Conservation (phyloP, 2,329 filamentous ascomycete species). For the Calonectria fujianensis region DNA sequence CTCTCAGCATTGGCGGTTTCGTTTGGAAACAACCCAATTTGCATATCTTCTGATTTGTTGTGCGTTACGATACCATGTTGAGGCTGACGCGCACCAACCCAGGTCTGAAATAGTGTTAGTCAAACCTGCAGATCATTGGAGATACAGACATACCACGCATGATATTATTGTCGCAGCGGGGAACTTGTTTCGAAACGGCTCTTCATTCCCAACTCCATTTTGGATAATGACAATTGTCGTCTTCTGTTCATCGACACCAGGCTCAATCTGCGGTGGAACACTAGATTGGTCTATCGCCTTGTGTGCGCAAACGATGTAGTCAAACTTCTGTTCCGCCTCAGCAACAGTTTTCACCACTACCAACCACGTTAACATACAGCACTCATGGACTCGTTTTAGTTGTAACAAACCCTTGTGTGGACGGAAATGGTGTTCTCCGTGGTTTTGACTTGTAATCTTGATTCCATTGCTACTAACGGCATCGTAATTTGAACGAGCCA, state of each 20-base stretch:
- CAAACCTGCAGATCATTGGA: too few species aligned
- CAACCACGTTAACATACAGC: neutral
- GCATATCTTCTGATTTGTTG: slow-evolving; percentile 71
- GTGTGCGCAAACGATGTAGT: slow-evolving; percentile 50
- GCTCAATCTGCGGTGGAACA: slow-evolving; percentile 49
- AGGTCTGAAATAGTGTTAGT: slow-evolving; percentile 60
- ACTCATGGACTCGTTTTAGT: neutral
- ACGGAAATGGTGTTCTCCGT: slow-evolving; percentile 71
- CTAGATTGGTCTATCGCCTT: slow-evolving; percentile 49
- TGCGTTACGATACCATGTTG: slow-evolving; percentile 70
- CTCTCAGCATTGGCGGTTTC: slow-evolving; percentile 45
- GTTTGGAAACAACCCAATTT: slow-evolving; percentile 72
- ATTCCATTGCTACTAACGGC: slow-evolving; percentile 73
- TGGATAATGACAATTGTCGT: slow-evolving; percentile 77
- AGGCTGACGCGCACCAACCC: slow-evolving; percentile 72
- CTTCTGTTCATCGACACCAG: slow-evolving; percentile 60
- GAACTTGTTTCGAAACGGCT: slow-evolving; percentile 69
- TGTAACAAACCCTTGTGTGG: slow-evolving; percentile 63
- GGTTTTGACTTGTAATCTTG: slow-evolving; percentile 71
- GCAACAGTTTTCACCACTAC: slow-evolving; percentile 44
- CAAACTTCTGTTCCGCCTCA: slow-evolving; percentile 43
- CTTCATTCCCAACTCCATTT: slow-evolving; percentile 77
- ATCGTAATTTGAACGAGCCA: slow-evolving; percentile 77
- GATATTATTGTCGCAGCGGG: slow-evolving; percentile 72
- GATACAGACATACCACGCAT: slow-evolving; percentile 67